These are phyloP conservation scores for Populus nigra DNA, from an alignment of 345 rosid species.

Conservation along the genomic window DNA sequence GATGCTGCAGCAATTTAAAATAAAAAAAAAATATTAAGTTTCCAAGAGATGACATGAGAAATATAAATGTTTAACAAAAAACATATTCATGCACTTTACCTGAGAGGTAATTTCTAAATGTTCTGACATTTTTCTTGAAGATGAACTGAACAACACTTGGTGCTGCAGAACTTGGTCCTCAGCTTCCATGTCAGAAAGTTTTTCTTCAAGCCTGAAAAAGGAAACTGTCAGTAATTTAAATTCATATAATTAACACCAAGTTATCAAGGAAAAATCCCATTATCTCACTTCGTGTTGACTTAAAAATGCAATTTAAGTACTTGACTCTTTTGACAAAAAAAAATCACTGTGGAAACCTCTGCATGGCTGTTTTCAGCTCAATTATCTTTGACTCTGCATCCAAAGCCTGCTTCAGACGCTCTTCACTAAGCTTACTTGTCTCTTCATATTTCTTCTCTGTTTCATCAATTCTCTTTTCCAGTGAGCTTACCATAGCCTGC, in stretches of 20 bases:
- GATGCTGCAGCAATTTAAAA: slow-evolving; percentile 46
- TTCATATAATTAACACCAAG: neutral
- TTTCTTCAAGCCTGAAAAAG: slow-evolving; percentile 81
- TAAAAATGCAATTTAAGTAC: neutral
- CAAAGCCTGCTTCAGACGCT: slow-evolving; percentile 82
- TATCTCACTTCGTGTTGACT: slow-evolving; percentile 1
- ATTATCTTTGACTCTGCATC: slow-evolving; percentile 83
- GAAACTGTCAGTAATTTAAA: neutral
- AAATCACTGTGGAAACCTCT: slow-evolving; percentile 41
- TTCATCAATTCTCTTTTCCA: slow-evolving; percentile 85
- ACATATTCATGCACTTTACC: slow-evolving; percentile 30
- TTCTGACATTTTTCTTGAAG: slow-evolving; percentile 46
- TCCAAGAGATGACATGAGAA: neutral
- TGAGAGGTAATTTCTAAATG: slow-evolving; percentile 34
- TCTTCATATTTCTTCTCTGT: slow-evolving; percentile 78
- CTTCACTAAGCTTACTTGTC: slow-evolving; percentile 75
- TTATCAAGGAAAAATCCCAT: neutral
- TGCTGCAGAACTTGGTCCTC: slow-evolving; percentile 72
- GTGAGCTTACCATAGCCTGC: slow-evolving; percentile 73
- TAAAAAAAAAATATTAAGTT: neutral
- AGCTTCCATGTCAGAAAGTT: slow-evolving; percentile 70
- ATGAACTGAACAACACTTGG: slow-evolving; percentile 50
- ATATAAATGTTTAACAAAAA: neutral
- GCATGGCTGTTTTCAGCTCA: slow-evolving; percentile 82
- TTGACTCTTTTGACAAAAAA: neutral